A percentile compares a stretch with the other conserved stretches of the same genome.
Conservation (phyloP, 2,329 filamentous ascomycete genomes). For the Allantophomopsis lycopodina region DNA sequence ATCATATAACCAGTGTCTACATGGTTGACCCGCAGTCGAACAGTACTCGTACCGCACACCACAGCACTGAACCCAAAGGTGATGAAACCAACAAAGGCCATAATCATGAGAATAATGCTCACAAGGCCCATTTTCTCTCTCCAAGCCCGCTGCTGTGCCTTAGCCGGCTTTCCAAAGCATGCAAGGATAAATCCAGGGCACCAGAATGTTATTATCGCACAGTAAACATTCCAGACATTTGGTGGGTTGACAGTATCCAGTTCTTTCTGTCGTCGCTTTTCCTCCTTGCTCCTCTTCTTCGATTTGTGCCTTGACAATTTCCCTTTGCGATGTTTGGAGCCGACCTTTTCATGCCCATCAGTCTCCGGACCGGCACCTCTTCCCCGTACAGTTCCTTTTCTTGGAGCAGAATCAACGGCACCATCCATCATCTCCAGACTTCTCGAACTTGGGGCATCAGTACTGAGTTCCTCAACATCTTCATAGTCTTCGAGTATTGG, state of each 20-base stretch:
- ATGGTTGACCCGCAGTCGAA: constrained; percentile 69
- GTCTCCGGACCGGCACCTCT: constrained; percentile 12
- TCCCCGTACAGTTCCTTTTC: constrained; percentile 9
- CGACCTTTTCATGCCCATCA: constrained; percentile 10
- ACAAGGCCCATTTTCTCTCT: constrained; percentile 95
- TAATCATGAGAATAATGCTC: constrained; percentile 82
- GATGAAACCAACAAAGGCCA: constrained; percentile 80
- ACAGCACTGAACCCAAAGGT: constrained; percentile 91
- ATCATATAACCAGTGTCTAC: constrained; percentile 83
- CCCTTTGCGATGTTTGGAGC: constrained; percentile 12
- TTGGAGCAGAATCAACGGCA: constrained; percentile 11
- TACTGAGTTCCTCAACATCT: constrained; percentile 29
- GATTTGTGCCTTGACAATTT: constrained; percentile 29
- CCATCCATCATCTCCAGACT: constrained; percentile 17
- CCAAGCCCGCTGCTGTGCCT: constrained; percentile 85
- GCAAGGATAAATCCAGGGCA: constrained; percentile 71
- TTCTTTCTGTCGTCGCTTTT: constrained; percentile 42
- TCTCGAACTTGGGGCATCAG: constrained; percentile 14
- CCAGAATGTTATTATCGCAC: constrained; percentile 89
- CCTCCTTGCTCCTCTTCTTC: constrained; percentile 50
- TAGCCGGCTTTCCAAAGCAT: constrained; percentile 75
- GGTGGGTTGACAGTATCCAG: constrained; percentile 58
- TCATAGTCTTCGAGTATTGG: constrained; percentile 59
- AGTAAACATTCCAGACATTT: constrained; percentile 92
- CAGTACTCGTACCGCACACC: constrained; percentile 63